Conservation (phyloP, 305 asterid species). For the Striga hermonthica region DNA sequence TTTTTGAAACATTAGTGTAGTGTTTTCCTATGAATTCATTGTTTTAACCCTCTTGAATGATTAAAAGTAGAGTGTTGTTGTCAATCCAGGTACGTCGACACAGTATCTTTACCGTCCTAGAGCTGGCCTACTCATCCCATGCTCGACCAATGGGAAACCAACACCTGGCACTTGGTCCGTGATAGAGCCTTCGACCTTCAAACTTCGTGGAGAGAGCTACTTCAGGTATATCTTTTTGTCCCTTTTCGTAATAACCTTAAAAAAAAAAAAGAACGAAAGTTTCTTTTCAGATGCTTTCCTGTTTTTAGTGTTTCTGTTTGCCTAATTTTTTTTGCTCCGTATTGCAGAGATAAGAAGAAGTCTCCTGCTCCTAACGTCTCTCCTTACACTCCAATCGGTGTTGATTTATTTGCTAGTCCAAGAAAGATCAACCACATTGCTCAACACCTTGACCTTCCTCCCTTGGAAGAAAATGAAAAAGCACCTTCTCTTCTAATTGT, state of each 20-base stretch:
- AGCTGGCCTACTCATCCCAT: slow-evolving; percentile 65
- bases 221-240: slow-evolving; percentile 37
- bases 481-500: slow-evolving; percentile 52
- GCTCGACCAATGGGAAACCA: slow-evolving; percentile 53
- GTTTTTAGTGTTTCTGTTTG: neutral
- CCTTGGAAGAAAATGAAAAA: slow-evolving; percentile 32
- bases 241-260: neutral
- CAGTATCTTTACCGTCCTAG: slow-evolving; percentile 70
- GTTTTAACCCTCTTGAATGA: too few relatives aligned
- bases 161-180: slow-evolving; percentile 53
- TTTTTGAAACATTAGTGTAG: too few relatives aligned
- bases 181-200: slow-evolving; percentile 50
- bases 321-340: slow-evolving; percentile 15
- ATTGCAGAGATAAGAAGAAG: slow-evolving; percentile 56
- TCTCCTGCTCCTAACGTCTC: slow-evolving; percentile 42
- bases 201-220: slow-evolving; percentile 59
- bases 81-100: slow-evolving; percentile 50
- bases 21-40: too few relatives aligned
- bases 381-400: slow-evolving; percentile 51
- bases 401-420: slow-evolving; percentile 46
- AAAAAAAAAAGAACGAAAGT: neutral
- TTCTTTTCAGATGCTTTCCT: neutral
- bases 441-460: slow-evolving; percentile 51
- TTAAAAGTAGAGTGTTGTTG: too few relatives aligned
- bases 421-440: slow-evolving; percentile 58